These are phyloP conservation scores for Rosa hybrid DNA, from an alignment of 331 rosid genomes.

Conservation along the genomic window DNA sequence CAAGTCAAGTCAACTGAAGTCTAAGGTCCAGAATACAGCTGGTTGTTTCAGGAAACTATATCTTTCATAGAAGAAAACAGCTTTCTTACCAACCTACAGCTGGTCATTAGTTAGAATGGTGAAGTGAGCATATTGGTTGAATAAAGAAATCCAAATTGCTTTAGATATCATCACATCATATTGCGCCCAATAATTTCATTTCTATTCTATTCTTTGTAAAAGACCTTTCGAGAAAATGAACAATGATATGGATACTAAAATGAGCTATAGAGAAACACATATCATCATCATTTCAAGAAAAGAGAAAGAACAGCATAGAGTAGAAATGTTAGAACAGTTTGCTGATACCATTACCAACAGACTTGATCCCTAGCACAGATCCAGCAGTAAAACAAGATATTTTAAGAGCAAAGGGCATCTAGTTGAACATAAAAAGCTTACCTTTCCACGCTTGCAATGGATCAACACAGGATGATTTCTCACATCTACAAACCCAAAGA, in stretches of 20 bases:
- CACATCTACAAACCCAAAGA: constrained; percentile 64
- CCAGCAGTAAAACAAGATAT: not conserved
- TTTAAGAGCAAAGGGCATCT: not conserved
- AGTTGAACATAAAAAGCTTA: constrained; percentile 17
- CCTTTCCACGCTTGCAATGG: constrained; percentile 98
- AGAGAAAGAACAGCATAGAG: not conserved
- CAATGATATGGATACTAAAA: not conserved
- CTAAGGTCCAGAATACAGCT: not conserved
- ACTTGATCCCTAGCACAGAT: not conserved
- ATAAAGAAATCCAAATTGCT: not conserved
- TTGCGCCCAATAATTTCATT: not conserved
- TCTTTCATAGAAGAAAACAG: not conserved
- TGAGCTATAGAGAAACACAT: not conserved
- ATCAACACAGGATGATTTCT: constrained; percentile 92
- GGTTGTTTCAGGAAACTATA: constrained; percentile 7
- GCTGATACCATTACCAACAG: not conserved
- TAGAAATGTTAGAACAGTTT: not conserved
- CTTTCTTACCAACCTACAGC: not conserved
- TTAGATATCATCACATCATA: not conserved
- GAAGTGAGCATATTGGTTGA: not conserved
- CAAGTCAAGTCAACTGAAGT: not conserved
- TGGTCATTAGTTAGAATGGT: not conserved
- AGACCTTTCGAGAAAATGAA: not conserved
- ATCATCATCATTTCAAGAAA: not conserved
- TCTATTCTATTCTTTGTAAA: not conserved